Evolutionary conservation across 2,329 filamentous ascomycete genomes (phyloP).

Genomic region (Diaporthe longicolla): DNA sequence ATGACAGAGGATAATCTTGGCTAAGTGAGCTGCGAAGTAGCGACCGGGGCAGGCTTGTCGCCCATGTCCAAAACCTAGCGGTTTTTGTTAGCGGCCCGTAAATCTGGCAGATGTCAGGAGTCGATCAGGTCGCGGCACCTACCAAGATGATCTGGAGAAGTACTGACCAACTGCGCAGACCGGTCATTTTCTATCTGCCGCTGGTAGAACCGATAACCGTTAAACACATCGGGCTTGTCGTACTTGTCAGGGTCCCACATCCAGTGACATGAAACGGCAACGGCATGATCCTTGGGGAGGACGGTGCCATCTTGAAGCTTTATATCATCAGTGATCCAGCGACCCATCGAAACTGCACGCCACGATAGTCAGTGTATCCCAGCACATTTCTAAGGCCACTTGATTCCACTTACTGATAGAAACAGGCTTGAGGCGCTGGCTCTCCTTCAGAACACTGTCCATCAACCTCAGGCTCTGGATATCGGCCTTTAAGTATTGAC

Average conservation of each 20-base stretch:
- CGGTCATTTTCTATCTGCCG: neutral
- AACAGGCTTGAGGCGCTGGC: neutral
- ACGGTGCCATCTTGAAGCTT: neutral
- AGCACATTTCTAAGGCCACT: neutral
- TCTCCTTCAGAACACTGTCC: constrained; percentile 5
- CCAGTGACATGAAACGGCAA: neutral
- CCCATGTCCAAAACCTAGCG: neutral
- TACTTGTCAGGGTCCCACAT: neutral
- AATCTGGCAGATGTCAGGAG: neutral
- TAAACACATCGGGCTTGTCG: neutral
- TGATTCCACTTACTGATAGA: neutral
- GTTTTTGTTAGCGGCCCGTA: neutral
- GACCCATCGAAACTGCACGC: neutral
- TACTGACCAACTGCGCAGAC: neutral
- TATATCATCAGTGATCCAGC: neutral
- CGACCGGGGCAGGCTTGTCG: neutral
- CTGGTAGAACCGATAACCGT: constrained; percentile 4
- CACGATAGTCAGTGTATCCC: neutral
- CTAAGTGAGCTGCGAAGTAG: neutral
- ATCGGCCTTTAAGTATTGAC: neutral
- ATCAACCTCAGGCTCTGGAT: neutral
- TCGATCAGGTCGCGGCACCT: neutral
- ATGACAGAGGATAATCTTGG: neutral
- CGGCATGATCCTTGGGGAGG: neutral
- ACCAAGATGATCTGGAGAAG: neutral